A percentile compares a stretch with the other conserved stretches of the same genome.
Evolutionary conservation across 1,284 basidiomycete genomes (phyloP).

Genomic region (Puccinia triticina): DNA sequence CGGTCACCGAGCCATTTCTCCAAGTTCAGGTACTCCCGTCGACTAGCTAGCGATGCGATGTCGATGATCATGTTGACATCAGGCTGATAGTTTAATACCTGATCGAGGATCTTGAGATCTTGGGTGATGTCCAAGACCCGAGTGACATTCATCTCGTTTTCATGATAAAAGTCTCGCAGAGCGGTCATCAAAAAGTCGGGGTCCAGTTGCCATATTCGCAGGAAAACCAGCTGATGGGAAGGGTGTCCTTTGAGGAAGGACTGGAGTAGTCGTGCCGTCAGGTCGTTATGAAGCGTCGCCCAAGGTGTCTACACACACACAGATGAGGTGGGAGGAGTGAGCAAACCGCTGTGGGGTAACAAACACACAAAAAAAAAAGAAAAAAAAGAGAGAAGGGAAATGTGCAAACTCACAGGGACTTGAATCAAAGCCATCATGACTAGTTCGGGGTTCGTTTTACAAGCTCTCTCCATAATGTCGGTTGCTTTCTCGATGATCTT

Average conservation of each 20-base stretch:
- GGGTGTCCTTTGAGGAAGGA: slow-evolving; percentile 92
- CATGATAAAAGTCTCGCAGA: slow-evolving; percentile 86
- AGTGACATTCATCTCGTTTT: slow-evolving; percentile 88
- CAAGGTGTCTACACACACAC: slow-evolving; percentile 69
- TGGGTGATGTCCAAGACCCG: slow-evolving; percentile 92
- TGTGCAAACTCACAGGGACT: slow-evolving; percentile 63
- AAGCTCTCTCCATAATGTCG: slow-evolving; percentile 48
- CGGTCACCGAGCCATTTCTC: slow-evolving; percentile 95
- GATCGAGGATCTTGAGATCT: slow-evolving; percentile 70
- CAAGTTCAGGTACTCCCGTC: slow-evolving; percentile 88
- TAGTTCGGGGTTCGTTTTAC: slow-evolving; percentile 85
- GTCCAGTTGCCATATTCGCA: slow-evolving; percentile 89
- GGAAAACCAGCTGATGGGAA: slow-evolving; percentile 93
- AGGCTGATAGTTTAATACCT: slow-evolving; percentile 40
- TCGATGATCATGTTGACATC: slow-evolving; percentile 74
- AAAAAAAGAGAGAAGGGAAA: too few species aligned
- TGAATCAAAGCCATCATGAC: slow-evolving; percentile 91
- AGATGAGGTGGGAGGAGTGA: not conserved
- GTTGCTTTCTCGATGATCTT: slow-evolving; percentile 37
- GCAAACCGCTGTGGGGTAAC: not conserved
- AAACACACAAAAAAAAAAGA: slow-evolving; percentile 1
- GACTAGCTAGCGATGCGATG: slow-evolving; percentile 87
- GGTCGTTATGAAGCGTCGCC: slow-evolving; percentile 81
- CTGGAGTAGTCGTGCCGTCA: slow-evolving; percentile 79
- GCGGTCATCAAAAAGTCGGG: slow-evolving; percentile 80